Percentiles rank a stretch among this genome's conserved stretches.
Conservation (phyloP, 2,329 filamentous ascomycete genomes). For the Corinectria fuckeliana region DNA sequence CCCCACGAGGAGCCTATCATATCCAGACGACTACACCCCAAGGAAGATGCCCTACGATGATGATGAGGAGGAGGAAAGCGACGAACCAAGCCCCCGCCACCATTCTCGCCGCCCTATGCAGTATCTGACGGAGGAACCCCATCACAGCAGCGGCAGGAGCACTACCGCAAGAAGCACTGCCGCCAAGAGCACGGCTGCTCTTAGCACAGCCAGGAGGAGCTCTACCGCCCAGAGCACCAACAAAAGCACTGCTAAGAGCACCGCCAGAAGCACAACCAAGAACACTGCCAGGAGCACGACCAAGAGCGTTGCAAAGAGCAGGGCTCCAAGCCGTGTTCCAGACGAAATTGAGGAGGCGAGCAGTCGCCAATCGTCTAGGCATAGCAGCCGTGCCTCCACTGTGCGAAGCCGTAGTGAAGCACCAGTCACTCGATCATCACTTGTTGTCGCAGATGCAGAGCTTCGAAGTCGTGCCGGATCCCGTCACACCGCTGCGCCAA, state of each 20-base stretch:
- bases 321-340: conserved; percentile 38
- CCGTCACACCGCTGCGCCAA: conserved; percentile 41
- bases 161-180: conserved; percentile 24
- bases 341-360: conserved; percentile 46
- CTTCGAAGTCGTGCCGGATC: conserved; percentile 50
- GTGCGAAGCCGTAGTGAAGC: conserved; percentile 52
- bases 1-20: conserved; percentile 26
- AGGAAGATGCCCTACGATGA: conserved; percentile 23
- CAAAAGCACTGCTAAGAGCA: conserved; percentile 23
- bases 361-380: conserved; percentile 49
- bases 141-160: conserved; percentile 21
- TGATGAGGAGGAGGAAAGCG: conserved; percentile 38
- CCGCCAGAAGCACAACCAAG: conserved; percentile 23
- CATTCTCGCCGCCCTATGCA: conserved; percentile 28
- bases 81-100: conserved; percentile 27
- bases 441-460: conserved; percentile 51
- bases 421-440: conserved; percentile 43
- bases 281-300: conserved; percentile 23
- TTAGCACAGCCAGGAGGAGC: conserved; percentile 26
- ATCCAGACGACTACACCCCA: conserved; percentile 29
- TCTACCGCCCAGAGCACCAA: conserved; percentile 27
- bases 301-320: conserved; percentile 30
- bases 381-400: conserved; percentile 37
- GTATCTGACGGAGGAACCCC: conserved; percentile 33
- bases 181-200: conserved; percentile 20